Conservation (phyloP, 2,329 filamentous ascomycete species). For the Cercospora berteroae region DNA sequence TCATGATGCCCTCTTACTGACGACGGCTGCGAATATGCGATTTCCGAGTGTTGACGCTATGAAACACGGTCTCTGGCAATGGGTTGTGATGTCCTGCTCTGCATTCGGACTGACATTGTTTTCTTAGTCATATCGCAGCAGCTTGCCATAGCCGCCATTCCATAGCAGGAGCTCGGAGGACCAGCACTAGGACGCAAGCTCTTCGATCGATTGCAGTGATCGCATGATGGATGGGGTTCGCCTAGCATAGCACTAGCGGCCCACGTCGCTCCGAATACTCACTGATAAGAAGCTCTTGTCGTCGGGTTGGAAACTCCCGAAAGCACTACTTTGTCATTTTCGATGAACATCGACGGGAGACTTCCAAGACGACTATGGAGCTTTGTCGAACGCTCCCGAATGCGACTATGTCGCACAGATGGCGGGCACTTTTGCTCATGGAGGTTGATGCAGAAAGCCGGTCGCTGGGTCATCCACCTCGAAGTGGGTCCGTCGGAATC, state of each 20-base stretch:
- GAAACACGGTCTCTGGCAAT: no score
- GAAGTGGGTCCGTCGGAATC: background rate
- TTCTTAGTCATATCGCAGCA: background rate
- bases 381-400: background rate
- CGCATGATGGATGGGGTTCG: background rate
- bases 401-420: background rate
- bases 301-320: background rate
- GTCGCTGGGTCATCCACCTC: background rate
- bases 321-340: background rate
- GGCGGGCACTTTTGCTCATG: background rate
- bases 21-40: no score
- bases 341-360: background rate
- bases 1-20: slow-evolving; percentile 3
- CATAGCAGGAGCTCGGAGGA: background rate
- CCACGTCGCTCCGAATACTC: background rate
- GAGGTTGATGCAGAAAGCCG: background rate
- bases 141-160: background rate
- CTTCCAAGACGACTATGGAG: background rate
- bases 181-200: background rate
- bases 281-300: background rate
- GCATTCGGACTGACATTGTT: background rate
- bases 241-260: background rate
- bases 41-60: no score
- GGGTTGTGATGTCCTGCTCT: background rate
- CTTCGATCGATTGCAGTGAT: background rate